phyloP scores from a whole-genome alignment of 1,284 basidiomycete species.

The Apiotrichum montevideense region DNA sequence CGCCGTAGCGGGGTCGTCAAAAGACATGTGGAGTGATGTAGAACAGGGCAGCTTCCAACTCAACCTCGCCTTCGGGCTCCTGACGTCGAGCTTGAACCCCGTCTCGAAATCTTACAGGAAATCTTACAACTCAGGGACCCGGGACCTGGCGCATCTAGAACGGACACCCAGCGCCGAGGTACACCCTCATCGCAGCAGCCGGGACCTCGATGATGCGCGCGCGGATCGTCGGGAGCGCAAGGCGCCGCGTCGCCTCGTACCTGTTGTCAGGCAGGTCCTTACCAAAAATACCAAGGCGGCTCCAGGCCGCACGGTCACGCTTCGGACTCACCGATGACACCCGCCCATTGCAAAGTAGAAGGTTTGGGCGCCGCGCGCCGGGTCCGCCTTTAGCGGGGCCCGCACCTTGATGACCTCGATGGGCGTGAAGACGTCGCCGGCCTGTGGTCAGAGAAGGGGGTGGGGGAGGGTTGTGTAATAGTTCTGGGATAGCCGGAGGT shows the following conservation, averaged over 20 bases:
- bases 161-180: conserved; percentile 44
- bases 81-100: too few species aligned
- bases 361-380: conserved; percentile 24
- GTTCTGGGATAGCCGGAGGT: too few species aligned
- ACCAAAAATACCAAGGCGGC: too few species aligned
- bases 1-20: too few species aligned
- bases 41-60: too few species aligned
- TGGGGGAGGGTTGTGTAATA: not conserved
- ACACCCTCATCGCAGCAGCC: conserved; percentile 39
- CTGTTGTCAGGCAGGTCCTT: conserved; percentile 11
- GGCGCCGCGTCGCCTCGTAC: conserved; percentile 46
- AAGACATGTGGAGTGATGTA: too few species aligned
- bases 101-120: too few species aligned
- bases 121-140: too few species aligned
- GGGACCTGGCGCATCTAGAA: conserved; percentile 23
- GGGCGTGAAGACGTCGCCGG: conserved; percentile 46
- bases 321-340: conserved; percentile 36
- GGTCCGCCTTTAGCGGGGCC: conserved; percentile 31
- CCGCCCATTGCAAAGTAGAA: conserved; percentile 49
- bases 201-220: conserved; percentile 47
- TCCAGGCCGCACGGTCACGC: too few species aligned
- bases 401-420: conserved; percentile 46
- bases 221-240: conserved; percentile 40
- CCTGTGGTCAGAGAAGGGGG: conserved; percentile 17
- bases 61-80: too few species aligned